phyloP scores from a whole-genome alignment of 176 grass and related monocot species.

The Musa troglodytarum region DNA sequence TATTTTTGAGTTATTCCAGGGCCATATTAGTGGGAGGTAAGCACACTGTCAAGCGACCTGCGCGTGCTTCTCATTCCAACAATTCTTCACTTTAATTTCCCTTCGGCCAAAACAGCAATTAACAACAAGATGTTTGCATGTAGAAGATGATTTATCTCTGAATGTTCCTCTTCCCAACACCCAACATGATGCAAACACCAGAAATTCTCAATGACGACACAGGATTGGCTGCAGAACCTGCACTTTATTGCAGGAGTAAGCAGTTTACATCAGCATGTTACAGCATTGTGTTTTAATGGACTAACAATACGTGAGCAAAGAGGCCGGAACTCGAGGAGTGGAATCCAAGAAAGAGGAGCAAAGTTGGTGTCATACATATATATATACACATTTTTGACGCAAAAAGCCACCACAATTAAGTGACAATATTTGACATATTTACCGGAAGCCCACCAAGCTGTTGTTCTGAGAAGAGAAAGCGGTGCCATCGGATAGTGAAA shows the following conservation, averaged over 20 bases:
- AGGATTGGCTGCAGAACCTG: neutral
- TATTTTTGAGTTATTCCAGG: too few species aligned
- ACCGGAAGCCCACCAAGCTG: neutral
- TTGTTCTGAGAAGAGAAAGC: neutral
- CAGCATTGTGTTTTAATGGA: neutral
- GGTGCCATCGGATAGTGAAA: too few species aligned
- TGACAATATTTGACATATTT: neutral
- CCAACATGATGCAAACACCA: too few species aligned
- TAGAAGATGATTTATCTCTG: too few species aligned
- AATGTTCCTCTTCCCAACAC: too few species aligned
- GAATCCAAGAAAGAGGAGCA: neutral
- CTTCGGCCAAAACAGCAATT: too few species aligned
- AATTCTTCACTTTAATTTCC: too few species aligned
- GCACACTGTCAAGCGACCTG: too few species aligned
- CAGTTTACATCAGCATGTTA: slow-evolving; percentile 1
- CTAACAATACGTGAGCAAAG: neutral
- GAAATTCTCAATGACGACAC: too few species aligned
- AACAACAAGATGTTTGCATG: too few species aligned
- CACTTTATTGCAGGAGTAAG: slow-evolving; percentile 7
- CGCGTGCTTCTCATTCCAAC: too few species aligned
- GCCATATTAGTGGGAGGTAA: too few species aligned
- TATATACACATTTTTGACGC: neutral
- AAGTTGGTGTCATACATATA: neutral
- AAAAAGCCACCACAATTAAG: neutral
- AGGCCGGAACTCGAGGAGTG: neutral